phyloP scores from a whole-genome alignment of 305 asterid species.

The Solanum hybrid region DNA sequence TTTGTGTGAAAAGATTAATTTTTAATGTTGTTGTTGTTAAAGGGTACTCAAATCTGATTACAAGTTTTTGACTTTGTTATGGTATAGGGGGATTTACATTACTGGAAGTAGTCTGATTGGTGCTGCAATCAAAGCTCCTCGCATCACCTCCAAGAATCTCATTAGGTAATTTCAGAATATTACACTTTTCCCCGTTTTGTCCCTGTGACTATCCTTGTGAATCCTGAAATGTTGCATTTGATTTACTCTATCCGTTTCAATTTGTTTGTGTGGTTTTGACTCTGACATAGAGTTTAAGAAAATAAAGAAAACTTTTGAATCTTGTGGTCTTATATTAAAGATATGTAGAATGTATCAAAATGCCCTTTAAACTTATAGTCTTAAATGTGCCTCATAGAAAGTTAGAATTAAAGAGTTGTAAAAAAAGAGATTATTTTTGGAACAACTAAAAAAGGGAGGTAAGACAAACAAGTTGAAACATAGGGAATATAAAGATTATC shows the following conservation, averaged over 20 bases:
- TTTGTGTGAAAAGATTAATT: not conserved
- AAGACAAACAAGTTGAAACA: not conserved
- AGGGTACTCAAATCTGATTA: not conserved
- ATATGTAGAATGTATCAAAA: not conserved
- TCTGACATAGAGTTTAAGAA: not conserved
- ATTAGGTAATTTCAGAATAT: constrained; percentile 45
- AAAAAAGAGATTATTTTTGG: not conserved
- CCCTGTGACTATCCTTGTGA: not conserved
- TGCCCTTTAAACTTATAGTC: too few species aligned
- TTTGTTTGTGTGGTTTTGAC: not conserved
- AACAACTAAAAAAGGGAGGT: not conserved
- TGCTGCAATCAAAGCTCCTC: constrained; percentile 96
- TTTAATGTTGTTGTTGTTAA: not conserved
- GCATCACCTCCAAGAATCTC: constrained; percentile 89
- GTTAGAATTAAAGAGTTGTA: not conserved
- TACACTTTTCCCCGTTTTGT: not conserved
- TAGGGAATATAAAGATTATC: not conserved
- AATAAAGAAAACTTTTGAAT: not conserved
- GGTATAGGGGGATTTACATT: constrained; percentile 72
- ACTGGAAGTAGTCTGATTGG: constrained; percentile 95
- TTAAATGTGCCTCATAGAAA: too few species aligned
- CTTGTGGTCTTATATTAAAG: not conserved
- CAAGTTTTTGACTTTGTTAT: not conserved
- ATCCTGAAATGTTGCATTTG: not conserved
- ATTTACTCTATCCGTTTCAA: not conserved